Evolutionary conservation across 768 basidiomycete species (phyloP).

Genomic region (Suillus discolor): DNA sequence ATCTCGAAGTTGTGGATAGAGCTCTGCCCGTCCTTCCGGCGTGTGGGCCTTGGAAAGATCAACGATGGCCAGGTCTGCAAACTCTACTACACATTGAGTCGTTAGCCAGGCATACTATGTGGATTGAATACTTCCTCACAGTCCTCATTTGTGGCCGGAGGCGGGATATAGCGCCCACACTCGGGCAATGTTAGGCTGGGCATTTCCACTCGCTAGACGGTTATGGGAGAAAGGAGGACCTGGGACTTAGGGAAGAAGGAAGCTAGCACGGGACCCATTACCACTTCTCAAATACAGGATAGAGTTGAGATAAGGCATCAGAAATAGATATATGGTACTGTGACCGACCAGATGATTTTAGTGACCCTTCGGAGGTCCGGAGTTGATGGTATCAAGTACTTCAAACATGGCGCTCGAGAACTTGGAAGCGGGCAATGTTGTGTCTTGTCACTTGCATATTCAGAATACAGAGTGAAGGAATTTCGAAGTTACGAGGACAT

Average conservation of each 20-base stretch:
- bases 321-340: neutral
- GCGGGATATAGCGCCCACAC: slow-evolving; percentile 7
- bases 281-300: neutral
- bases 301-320: slow-evolving; percentile 1
- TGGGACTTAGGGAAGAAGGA: neutral
- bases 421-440: no score
- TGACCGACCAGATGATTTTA: neutral
- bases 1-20: slow-evolving; percentile 11
- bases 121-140: neutral
- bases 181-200: slow-evolving; percentile 11
- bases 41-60: slow-evolving; percentile 11
- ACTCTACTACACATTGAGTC: slow-evolving; percentile 2
- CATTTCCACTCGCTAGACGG: neutral
- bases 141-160: slow-evolving; percentile 7
- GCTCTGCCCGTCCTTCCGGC: slow-evolving; percentile 11
- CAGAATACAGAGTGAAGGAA: no score
- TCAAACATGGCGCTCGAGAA: no score
- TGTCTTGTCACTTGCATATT: no score
- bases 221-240: neutral
- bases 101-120: neutral
- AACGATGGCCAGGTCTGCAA: slow-evolving; percentile 12
- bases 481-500: no score
- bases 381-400: no score
- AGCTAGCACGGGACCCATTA: neutral
- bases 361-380: no score